Percentiles rank a stretch among this genome's conserved stretches.
Evolutionary conservation across 208 protist species (phyloP).

Genomic region (Paratrypanosoma confusum): DNA sequence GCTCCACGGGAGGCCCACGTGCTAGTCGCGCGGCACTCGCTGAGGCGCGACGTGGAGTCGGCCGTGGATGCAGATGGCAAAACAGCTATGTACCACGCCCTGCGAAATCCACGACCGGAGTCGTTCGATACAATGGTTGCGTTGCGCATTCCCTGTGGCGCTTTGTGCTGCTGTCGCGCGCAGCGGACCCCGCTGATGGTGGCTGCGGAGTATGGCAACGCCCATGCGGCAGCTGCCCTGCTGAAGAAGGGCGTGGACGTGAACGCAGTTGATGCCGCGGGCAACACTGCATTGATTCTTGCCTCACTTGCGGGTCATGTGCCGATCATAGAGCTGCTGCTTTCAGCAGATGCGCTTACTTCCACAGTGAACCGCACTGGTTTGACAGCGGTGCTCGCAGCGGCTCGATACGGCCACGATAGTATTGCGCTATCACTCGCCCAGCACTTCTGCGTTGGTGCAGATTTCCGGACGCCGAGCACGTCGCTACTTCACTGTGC

Average conservation of each 20-base stretch:
- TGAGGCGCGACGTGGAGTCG: conserved; percentile 44
- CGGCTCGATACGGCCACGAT: conserved; percentile 48
- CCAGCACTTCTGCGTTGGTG: conserved; percentile 34
- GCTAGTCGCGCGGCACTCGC: conserved; percentile 34
- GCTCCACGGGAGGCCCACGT: conserved; percentile 43
- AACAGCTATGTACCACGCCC: conserved; percentile 47
- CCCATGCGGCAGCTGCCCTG: conserved; percentile 23
- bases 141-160: conserved; percentile 35
- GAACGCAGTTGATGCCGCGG: conserved; percentile 21
- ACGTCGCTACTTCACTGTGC: conserved; percentile 68
- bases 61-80: conserved; percentile 38
- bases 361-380: conserved; percentile 23
- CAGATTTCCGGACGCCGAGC: conserved; percentile 24
- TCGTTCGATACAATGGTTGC: conserved; percentile 27
- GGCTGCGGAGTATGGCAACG: conserved; percentile 25
- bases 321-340: conserved; percentile 45
- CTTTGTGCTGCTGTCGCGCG: conserved; percentile 26
- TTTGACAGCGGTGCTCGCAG: conserved; percentile 61
- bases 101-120: conserved; percentile 24
- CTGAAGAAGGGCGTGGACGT: conserved; percentile 27
- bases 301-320: conserved; percentile 43
- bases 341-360: conserved; percentile 41
- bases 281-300: conserved; percentile 64
- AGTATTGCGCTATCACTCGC: conserved; percentile 42
- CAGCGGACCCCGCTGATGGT: conserved; percentile 69